Evolutionary conservation across 2,329 filamentous ascomycete genomes (phyloP).

Genomic region (Sporothrix inflata): DNA sequence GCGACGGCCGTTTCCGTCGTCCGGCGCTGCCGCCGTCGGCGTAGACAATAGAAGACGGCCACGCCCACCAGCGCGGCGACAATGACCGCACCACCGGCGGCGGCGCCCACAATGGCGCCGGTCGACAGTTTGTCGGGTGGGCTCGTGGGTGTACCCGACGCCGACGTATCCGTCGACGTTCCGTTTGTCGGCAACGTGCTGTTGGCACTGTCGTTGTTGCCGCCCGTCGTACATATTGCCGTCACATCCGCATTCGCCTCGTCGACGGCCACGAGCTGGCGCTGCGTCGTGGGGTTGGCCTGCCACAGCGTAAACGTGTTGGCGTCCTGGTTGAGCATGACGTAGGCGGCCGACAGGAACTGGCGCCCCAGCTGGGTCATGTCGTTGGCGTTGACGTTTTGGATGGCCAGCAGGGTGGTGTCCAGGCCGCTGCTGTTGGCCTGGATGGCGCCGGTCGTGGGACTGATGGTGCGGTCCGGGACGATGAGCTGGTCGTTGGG

Average conservation of each 20-base stretch:
- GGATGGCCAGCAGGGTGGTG: slow-evolving; percentile 36
- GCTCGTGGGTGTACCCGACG: neutral
- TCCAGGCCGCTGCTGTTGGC: slow-evolving; percentile 34
- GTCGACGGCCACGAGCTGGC: slow-evolving; percentile 32
- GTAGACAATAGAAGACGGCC: neutral
- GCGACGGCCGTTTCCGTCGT: neutral
- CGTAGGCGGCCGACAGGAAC: slow-evolving; percentile 41
- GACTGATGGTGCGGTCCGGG: slow-evolving; percentile 31
- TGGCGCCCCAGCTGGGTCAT: slow-evolving; percentile 37
- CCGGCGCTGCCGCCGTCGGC: neutral
- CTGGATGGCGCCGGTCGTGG: neutral
- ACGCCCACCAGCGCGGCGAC: neutral
- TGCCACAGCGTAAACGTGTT: slow-evolving; percentile 35
- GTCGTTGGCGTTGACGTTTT: slow-evolving; percentile 35
- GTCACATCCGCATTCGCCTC: neutral
- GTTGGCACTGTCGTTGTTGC: slow-evolving; percentile 31
- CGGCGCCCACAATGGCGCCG: neutral
- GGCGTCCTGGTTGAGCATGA: slow-evolving; percentile 40
- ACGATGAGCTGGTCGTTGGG: slow-evolving; percentile 41
- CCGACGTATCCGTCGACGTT: neutral
- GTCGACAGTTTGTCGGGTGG: neutral
- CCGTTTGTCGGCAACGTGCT: neutral
- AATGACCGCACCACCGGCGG: neutral
- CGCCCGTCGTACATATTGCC: neutral
- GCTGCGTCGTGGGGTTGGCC: slow-evolving; percentile 26